A percentile compares a stretch with the other conserved stretches of the same genome.
phyloP scores from a whole-genome alignment of 768 basidiomycete species.

The Kwoniella sp. region DNA sequence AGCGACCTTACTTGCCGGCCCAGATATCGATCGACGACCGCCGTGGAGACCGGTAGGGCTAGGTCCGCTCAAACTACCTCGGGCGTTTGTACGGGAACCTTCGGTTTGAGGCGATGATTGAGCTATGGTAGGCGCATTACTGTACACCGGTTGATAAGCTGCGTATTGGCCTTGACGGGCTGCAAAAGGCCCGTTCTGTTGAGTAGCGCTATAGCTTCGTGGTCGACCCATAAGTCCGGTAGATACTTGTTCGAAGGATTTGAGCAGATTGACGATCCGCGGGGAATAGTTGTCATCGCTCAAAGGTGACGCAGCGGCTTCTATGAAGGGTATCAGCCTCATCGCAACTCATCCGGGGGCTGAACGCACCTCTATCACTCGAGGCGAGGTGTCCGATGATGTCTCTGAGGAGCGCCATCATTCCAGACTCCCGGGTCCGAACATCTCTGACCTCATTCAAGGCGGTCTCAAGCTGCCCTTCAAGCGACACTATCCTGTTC shows the following conservation, averaged over 20 bases:
- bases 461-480: slow-evolving; percentile 30
- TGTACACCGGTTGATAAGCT: background rate
- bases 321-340: background rate
- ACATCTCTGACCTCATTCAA: slow-evolving; percentile 36
- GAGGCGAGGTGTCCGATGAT: slow-evolving; percentile 31
- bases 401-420: slow-evolving; percentile 33
- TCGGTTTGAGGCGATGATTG: slow-evolving; percentile 25
- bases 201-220: background rate
- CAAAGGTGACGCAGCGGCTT: slow-evolving; percentile 14
- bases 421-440: slow-evolving; percentile 33
- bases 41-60: background rate
- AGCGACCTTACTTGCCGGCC: slow-evolving; percentile 5
- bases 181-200: background rate
- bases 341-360: too few species aligned
- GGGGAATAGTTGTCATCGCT: slow-evolving; percentile 23
- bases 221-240: too few species aligned
- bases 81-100: slow-evolving; percentile 8
- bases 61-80: slow-evolving; percentile 15
- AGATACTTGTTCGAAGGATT: slow-evolving; percentile 24
- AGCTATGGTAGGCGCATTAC: slow-evolving; percentile 1
- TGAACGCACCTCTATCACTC: slow-evolving; percentile 24
- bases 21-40: slow-evolving; percentile 1
- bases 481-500: slow-evolving; percentile 24
- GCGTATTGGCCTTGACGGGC: background rate
- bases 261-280: slow-evolving; percentile 23